phyloP scores from a whole-genome alignment of 768 basidiomycete genomes.

The Arthromyces matolae region DNA sequence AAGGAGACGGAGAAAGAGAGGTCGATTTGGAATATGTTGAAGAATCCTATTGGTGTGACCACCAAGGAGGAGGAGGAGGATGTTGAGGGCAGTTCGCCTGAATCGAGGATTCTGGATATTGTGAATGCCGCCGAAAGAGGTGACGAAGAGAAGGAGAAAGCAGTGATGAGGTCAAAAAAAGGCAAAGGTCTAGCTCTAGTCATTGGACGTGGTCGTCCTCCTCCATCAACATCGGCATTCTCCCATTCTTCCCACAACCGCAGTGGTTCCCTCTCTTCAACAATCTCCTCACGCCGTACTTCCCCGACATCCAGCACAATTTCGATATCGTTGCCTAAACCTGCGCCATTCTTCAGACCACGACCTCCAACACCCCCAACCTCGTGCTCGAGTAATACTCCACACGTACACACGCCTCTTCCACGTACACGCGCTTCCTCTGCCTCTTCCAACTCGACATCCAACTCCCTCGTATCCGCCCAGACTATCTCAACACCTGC shows the following conservation, averaged over 20 bases:
- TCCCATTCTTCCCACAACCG: conserved; percentile 18
- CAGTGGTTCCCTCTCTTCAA: conserved; percentile 16
- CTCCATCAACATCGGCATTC: conserved; percentile 4
- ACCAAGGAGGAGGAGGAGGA: conserved; percentile 2
- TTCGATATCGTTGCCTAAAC: conserved; percentile 5
- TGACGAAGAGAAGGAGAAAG: not conserved
- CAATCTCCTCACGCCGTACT: conserved; percentile 13
- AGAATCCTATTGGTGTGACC: too few species aligned
- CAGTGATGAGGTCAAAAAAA: conserved; percentile 3
- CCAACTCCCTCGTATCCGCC: conserved; percentile 12
- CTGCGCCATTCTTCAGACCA: conserved; percentile 7
- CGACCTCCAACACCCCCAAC: not conserved
- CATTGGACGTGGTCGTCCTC: conserved; percentile 8
- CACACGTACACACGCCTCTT: not conserved
- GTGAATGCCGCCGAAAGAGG: conserved; percentile 9
- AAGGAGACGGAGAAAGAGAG: conserved; percentile 9
- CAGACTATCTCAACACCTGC: conserved; percentile 10
- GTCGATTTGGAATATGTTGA: conserved; percentile 7
- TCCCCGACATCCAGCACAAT: conserved; percentile 6
- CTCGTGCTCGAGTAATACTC: not conserved
- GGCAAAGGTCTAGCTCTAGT: conserved; percentile 10
- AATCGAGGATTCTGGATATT: conserved; percentile 11
- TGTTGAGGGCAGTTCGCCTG: conserved; percentile 4
- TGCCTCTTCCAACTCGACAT: conserved; percentile 14
- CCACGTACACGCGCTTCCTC: conserved; percentile 14